Evolutionary conservation across 805 yeast genomes (phyloP), one percentile per base, ranked within the genome.

Genomic region (Martiniozyma abietophila): DNA sequence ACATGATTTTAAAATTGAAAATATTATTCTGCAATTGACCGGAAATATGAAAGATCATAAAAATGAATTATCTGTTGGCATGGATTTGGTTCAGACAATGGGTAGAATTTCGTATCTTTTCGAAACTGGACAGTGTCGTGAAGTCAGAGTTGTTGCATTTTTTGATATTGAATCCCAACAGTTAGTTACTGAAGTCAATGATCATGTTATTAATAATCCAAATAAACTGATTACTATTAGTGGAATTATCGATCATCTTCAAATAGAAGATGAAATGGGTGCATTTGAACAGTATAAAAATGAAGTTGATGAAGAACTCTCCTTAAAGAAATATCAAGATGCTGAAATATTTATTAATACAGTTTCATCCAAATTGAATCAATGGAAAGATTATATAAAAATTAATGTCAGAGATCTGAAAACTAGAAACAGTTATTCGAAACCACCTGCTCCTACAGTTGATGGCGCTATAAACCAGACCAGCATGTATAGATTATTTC

Each of bases 231-330:
- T 73, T 2, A 50, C 76, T 16, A 62, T 78, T 6, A 75, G 82
- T 48, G 92, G 88, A 2, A 59, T 80, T 1, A 67, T 78, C 18
- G 88, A 79, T 51, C 67, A 67, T 39, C 39, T 76, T 12, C 37
- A 39, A 6, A 23, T 57, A 46, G 46, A 44, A 35, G 46, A 47
- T 27, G 44, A 25, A 8, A 25, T 25, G 10, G 44, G 37, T 18
- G 47, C 46, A 4, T 33, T 49, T 28, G 35, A 40, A 33, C 30
- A 40, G 39, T 38, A 52, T 32, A 49, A 49, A 27, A 33, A 34
- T 5, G 59, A 54, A 17, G 32, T 48, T 16, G 6, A 31, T 1
- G 18, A 35, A n/a, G n/a, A n/a, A n/a, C n/a, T n/a, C n/a, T n/a
- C n/a, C 2, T 21, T 47, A 1, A 25, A 26, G 4, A 27, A 39